A percentile compares a stretch with the other conserved stretches of the same genome.
phyloP scores from a whole-genome alignment of 2,329 filamentous ascomycete genomes.

The Phialophora verrucosa region DNA sequence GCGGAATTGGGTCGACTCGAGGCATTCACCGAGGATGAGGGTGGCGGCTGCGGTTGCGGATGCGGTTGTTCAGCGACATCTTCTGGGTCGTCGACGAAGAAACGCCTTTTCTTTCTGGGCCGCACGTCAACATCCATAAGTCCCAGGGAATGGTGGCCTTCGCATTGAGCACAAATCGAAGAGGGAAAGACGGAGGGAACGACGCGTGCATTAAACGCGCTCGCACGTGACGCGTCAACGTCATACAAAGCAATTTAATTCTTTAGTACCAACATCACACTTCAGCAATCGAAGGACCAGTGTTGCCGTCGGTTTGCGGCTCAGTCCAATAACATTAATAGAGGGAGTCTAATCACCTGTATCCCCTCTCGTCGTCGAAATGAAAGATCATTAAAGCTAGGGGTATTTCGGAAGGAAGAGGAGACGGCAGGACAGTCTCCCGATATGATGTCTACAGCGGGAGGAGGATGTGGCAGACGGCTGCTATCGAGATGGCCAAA shows the following conservation, averaged over 20 bases:
- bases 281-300: background rate
- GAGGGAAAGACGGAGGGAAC: background rate
- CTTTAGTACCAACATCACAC: background rate
- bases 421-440: background rate
- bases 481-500: constrained; percentile 3
- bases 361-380: background rate
- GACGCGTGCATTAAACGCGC: constrained; percentile 13
- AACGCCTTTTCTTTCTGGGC: constrained; percentile 66
- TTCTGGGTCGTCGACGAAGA: constrained; percentile 62
- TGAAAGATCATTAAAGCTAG: background rate
- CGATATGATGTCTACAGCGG: constrained; percentile 2
- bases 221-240: constrained; percentile 20
- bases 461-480: background rate
- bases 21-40: constrained; percentile 41
- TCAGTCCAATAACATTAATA: background rate
- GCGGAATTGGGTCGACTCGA: constrained; percentile 41
- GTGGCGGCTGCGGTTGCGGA: background rate
- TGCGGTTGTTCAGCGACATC: constrained; percentile 36
- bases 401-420: background rate
- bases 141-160: background rate
- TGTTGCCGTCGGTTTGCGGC: background rate
- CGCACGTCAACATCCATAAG: constrained; percentile 55
- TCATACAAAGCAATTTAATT: constrained; percentile 19
- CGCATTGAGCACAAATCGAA: background rate
- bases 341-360: background rate